Conservation (phyloP, 1,284 basidiomycete genomes). For the Pseudozyma thailandica region DNA sequence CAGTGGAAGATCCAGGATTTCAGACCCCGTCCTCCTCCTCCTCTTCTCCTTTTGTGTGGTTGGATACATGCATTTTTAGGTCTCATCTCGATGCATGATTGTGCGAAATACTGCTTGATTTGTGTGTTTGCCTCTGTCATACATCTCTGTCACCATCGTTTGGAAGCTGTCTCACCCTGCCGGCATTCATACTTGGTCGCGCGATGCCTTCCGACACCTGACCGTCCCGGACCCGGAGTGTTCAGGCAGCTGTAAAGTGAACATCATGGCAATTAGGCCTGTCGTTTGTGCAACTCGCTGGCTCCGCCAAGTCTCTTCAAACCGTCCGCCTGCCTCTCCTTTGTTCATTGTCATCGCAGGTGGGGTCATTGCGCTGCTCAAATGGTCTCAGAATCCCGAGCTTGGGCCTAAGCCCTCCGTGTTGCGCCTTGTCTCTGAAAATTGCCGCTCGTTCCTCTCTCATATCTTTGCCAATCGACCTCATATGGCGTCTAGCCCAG, state of each 20-base stretch:
- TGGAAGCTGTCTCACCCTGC: slow-evolving; percentile 37
- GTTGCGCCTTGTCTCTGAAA: slow-evolving; percentile 1
- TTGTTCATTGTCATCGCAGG: not conserved
- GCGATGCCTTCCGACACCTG: slow-evolving; percentile 1
- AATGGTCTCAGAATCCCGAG: slow-evolving; percentile 10
- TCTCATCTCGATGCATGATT: not conserved
- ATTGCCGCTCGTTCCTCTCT: not conserved
- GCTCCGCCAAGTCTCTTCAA: too few relatives aligned
- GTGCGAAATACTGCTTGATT: not conserved
- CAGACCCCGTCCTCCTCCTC: slow-evolving; percentile 13
- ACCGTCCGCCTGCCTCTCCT: slow-evolving; percentile 3
- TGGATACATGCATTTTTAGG: not conserved
- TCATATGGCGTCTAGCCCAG: not conserved
- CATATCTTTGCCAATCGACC: not conserved
- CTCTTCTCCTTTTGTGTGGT: not conserved
- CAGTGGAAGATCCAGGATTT: slow-evolving; percentile 18
- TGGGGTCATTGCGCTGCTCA: slow-evolving; percentile 17
- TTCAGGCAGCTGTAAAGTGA: not conserved
- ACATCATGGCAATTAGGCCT: not conserved
- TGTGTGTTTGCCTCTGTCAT: slow-evolving; percentile 9
- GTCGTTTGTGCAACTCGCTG: not conserved
- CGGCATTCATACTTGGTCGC: slow-evolving; percentile 12
- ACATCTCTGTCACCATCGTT: slow-evolving; percentile 15
- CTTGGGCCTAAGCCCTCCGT: not conserved
- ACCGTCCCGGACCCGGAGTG: slow-evolving; percentile 12